phyloP scores from a whole-genome alignment of 768 basidiomycete genomes.

The Sarcodon sp. region DNA sequence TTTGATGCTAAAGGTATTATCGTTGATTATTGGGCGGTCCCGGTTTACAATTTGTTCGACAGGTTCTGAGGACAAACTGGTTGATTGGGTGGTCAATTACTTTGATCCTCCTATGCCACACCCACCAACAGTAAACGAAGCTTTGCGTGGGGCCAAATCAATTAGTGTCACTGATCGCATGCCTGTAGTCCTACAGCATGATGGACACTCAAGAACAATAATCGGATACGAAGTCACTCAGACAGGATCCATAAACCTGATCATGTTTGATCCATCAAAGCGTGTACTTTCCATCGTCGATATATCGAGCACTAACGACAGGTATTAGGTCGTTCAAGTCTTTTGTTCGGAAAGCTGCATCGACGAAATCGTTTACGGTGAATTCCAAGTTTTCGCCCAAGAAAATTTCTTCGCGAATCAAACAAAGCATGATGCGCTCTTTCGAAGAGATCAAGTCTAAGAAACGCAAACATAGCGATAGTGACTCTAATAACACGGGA shows the following conservation, averaged over 20 bases:
- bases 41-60: background rate
- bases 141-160: conserved; percentile 34
- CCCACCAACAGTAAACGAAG: conserved; percentile 31
- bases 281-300: conserved; percentile 15
- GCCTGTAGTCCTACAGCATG: conserved; percentile 75
- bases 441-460: conserved; percentile 6
- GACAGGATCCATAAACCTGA: conserved; percentile 43
- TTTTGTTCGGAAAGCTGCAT: no score
- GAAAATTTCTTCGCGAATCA: background rate
- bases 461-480: conserved; percentile 9
- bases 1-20: conserved; percentile 29
- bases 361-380: no score
- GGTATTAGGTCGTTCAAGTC: no score
- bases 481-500: background rate
- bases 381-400: background rate
- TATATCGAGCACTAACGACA: no score
- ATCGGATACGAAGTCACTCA: conserved; percentile 69
- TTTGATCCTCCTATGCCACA: conserved; percentile 29
- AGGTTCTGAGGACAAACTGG: conserved; percentile 28
- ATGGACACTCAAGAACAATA: conserved; percentile 79
- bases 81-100: conserved; percentile 67
- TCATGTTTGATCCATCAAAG: conserved; percentile 72
- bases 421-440: conserved; percentile 6
- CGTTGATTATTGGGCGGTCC: background rate
- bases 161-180: conserved; percentile 50